Evolutionary conservation across 495 filamentous ascomycete species (phyloP), one percentile per base, ranked within the genome.

Genomic region (Lophiotrema nucula): DNA sequence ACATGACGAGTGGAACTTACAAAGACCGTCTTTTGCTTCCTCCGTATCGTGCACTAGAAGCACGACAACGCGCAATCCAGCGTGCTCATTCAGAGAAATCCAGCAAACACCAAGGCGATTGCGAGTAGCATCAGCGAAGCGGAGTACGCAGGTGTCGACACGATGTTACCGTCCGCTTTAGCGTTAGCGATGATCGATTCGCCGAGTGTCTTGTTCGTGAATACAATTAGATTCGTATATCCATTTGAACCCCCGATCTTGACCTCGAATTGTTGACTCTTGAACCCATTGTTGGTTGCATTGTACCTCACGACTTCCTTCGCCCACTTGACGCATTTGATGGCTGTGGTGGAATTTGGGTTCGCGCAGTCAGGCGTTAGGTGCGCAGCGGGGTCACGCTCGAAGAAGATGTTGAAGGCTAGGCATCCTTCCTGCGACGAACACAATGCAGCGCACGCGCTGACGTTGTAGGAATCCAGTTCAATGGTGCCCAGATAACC

Each of bases 331-430:
- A 48, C 58, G 19, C 50, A 61, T 24, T 55, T 55, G 22, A 55
- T 61, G 16, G 21, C 27, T 1, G 50, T 61, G 1, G 50, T 55
- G 8, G 41, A 47, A 4, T 41, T 41, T 6, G 58, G 49, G 37
- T 61, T 43, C 18, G 43, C 18, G 23, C 47, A 42, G 12, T 15
- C 44, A 2, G 26, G 25, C 3, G 39, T 47, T 4, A 54, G n/a
- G 18, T 39, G 21, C 10, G 42, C 41, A 2, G 15, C 47, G 11
- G 57, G 48, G 35, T 53, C 49, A 5, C 57, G 57, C 23, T 60
- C 57, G 43, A 60, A 51, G 49, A 53, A 62, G 26, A 62, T 56
- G 33, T 62, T 62, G 58, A 62, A 18, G 24, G 58, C 53, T n/a
- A 33, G 25, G 35, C 58, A 67, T 22, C 43, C 54, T 11, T 13